Base-by-base conservation (phyloP, 306 rosid species). In the Lupinus albus region DNA sequence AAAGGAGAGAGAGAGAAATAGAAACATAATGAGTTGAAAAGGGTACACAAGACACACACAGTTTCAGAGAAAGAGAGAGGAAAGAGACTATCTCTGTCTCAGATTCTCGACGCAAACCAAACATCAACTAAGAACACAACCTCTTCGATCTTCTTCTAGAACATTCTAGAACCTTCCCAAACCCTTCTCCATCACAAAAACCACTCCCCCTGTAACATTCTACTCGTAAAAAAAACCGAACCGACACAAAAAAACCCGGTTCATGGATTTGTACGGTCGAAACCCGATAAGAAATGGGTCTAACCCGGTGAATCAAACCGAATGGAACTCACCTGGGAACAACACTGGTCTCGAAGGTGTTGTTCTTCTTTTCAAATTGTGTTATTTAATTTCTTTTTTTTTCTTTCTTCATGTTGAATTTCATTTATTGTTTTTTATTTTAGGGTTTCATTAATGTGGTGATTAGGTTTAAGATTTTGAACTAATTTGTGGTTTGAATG, bases 201-300 rank as follows among this genome's bases (percentile, higher is more conserved):
- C 33, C 50, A 36, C 25, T 7, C 30, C 6, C 21, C 14, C 25
- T 38, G 30, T 25, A 9, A 7, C 8, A 2, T 3, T 41, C 5
- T 41, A 32, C 60, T 51, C 72, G 73, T 79, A 79, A 79, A 69
- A 62, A 11, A 58, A 16, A 20, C 18, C 14, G 2, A 56, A 8
- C 15, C 3, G 6, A 42, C 45, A 39, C 42, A 7, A 58, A 7
- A 44, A 57, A 67, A 46, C 50, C 67, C 44, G 61, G 45, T 49
- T 6, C 28, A 88, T 88, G 95, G 89, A 84, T 36, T 47, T 91
- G 69, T 91, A 88, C 84, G 95, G 85, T 11, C 89, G 84, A 30
- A 77, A 50, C 75, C 82, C 84, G 32, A 80, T 64, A 2, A 79
- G 88, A 62, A 91, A 82, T 41, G 92, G 84, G 72, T 79, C 92